Evolutionary conservation across 2,329 filamentous ascomycete species (phyloP).

Genomic region (Ambrosiella cleistominuta): DNA sequence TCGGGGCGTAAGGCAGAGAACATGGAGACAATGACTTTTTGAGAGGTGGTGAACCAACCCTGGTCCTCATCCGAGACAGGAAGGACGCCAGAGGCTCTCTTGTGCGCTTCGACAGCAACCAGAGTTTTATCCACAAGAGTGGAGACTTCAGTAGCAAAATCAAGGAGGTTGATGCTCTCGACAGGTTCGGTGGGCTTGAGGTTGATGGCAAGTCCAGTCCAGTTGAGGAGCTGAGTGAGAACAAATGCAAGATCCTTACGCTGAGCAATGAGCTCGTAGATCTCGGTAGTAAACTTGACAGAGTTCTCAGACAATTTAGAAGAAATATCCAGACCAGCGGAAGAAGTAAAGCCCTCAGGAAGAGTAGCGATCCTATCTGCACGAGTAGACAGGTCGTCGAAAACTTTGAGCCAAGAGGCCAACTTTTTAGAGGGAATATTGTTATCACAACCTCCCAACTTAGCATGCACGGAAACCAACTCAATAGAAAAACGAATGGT

Average conservation of each 20-base stretch:
- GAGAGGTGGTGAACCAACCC: conserved; percentile 30
- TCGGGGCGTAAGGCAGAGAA: conserved; percentile 10
- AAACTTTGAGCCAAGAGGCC: conserved; percentile 29
- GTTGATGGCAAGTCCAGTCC: conserved; percentile 29
- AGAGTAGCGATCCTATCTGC: conserved; percentile 29
- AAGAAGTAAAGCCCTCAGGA: conserved; percentile 32
- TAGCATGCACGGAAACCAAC: conserved; percentile 48
- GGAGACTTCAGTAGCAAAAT: conserved; percentile 41
- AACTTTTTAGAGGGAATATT: conserved; percentile 28
- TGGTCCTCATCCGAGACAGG: conserved; percentile 21
- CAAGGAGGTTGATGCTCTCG: conserved; percentile 17
- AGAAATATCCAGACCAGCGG: conserved; percentile 20
- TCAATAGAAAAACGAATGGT: conserved; percentile 46
- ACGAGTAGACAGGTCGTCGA: conserved; percentile 27
- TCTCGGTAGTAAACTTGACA: conserved; percentile 21
- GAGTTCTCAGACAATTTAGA: conserved; percentile 23
- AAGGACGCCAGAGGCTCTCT: conserved; percentile 34
- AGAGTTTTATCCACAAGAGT: conserved; percentile 57
- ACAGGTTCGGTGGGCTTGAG: conserved; percentile 14
- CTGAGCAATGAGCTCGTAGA: conserved; percentile 23
- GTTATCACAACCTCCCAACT: conserved; percentile 39
- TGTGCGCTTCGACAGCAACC: conserved; percentile 59
- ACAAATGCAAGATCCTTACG: conserved; percentile 46
- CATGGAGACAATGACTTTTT: conserved; percentile 7
- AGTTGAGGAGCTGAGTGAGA: conserved; percentile 47